Percentiles rank a stretch among this genome's conserved stretches.
Conservation (phyloP, 75 land plant genomes). For the Sequoia sempervirens region DNA sequence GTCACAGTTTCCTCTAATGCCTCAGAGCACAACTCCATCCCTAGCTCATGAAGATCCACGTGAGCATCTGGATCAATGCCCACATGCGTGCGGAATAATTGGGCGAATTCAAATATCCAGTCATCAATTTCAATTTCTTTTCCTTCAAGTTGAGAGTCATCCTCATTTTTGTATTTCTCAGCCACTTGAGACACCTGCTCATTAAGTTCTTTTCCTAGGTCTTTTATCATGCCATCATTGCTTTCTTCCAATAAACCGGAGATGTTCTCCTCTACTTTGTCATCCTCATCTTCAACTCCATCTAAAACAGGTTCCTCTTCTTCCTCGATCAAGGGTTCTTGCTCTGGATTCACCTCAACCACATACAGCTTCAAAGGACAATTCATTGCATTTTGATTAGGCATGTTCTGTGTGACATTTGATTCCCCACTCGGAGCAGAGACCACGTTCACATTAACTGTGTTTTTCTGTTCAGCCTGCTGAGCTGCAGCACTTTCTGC, state of each 20-base stretch:
- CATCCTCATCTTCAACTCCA: slow-evolving; percentile 17
- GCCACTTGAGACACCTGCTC: slow-evolving; percentile 22
- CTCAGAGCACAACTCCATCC: slow-evolving; percentile 83
- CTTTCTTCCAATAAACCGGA: slow-evolving; percentile 33
- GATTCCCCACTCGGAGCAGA: neutral
- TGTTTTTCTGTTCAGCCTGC: slow-evolving; percentile 8
- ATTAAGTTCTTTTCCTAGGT: slow-evolving; percentile 13
- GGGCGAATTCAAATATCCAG: slow-evolving; percentile 83
- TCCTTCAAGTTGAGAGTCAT: slow-evolving; percentile 32
- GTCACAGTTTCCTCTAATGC: slow-evolving; percentile 82
- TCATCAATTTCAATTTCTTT: slow-evolving; percentile 89
- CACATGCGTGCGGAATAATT: slow-evolving; percentile 67
- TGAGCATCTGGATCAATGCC: slow-evolving; percentile 88
- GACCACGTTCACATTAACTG: neutral
- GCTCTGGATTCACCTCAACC: slow-evolving; percentile 71
- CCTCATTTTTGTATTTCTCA: slow-evolving; percentile 21
- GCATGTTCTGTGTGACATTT: slow-evolving; percentile 17
- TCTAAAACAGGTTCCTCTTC: slow-evolving; percentile 40
- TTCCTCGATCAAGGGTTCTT: slow-evolving; percentile 59
- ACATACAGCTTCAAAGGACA: slow-evolving; percentile 51
- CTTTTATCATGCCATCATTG: slow-evolving; percentile 5
- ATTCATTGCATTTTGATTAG: neutral
- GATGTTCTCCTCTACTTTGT: slow-evolving; percentile 31
- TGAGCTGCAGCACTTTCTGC: slow-evolving; percentile 46
- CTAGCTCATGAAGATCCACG: slow-evolving; percentile 76